Evolutionary conservation across 2,329 filamentous ascomycete genomes (phyloP).

Genomic region (Colletotrichum gigasporum): DNA sequence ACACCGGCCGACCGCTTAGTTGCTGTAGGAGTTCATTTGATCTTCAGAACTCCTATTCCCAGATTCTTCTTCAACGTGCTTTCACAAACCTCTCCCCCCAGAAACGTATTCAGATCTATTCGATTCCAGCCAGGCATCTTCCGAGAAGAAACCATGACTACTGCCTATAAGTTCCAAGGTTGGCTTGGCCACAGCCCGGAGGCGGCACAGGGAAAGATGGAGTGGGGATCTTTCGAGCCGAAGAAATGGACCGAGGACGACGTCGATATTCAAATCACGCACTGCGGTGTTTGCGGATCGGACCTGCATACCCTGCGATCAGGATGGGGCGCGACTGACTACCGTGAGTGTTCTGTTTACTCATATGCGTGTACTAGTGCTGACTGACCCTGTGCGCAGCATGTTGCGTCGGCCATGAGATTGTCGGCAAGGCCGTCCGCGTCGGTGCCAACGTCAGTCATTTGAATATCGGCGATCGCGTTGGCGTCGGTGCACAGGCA

Average conservation of each 20-base stretch:
- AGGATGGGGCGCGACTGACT: slow-evolving; percentile 56
- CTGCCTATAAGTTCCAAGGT: slow-evolving; percentile 58
- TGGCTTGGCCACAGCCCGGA: slow-evolving; percentile 55
- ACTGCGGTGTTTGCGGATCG: slow-evolving; percentile 73
- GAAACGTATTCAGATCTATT: no score
- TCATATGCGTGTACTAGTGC: no score
- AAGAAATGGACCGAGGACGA: slow-evolving; percentile 73
- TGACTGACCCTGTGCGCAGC: slow-evolving; percentile 40
- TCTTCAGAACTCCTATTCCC: not conserved
- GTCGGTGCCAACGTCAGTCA: slow-evolving; percentile 57
- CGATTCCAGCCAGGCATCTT: no score
- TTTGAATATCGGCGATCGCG: slow-evolving; percentile 69
- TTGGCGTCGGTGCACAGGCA: slow-evolving; percentile 70
- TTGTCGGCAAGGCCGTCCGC: slow-evolving; percentile 65
- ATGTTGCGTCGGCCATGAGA: slow-evolving; percentile 70
- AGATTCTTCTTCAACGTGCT: not conserved
- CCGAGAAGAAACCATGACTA: slow-evolving; percentile 34
- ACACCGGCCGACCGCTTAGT: not conserved
- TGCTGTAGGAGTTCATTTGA: not conserved
- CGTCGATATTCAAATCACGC: slow-evolving; percentile 71
- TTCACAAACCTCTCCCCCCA: no score
- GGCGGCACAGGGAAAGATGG: slow-evolving; percentile 59
- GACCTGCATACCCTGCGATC: slow-evolving; percentile 68
- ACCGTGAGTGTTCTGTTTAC: slow-evolving; percentile 41
- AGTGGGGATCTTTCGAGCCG: slow-evolving; percentile 66